phyloP scores from a whole-genome alignment of 805 yeast genomes.

The Cyberlindnera nakhonratchasimensis region DNA sequence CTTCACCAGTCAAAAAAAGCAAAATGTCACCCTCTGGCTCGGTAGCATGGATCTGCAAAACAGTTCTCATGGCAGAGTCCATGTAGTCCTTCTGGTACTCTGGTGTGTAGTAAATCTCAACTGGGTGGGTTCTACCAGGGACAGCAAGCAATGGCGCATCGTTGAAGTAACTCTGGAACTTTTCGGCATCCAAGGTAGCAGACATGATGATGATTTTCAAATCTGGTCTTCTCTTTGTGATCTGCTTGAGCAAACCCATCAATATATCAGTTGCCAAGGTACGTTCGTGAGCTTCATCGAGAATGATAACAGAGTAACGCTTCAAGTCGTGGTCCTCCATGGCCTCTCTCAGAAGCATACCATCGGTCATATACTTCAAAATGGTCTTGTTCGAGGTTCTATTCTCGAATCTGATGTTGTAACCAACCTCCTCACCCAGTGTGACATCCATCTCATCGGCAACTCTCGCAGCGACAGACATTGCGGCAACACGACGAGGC shows the following conservation, averaged over 20 bases:
- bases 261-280: slow-evolving; percentile 94
- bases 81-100: slow-evolving; percentile 93
- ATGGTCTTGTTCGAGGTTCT: slow-evolving; percentile 77
- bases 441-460: slow-evolving; percentile 96
- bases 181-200: slow-evolving; percentile 96
- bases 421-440: slow-evolving; percentile 93
- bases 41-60: slow-evolving; percentile 93
- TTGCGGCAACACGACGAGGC: slow-evolving; percentile 98
- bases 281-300: slow-evolving; percentile 98
- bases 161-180: slow-evolving; percentile 85
- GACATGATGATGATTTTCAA: slow-evolving; percentile 93
- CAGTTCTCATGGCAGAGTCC: slow-evolving; percentile 94
- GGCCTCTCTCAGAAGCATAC: slow-evolving; percentile 95
- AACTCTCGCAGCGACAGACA: slow-evolving; percentile 96
- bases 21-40: slow-evolving; percentile 91
- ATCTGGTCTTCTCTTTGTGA: slow-evolving; percentile 76
- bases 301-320: slow-evolving; percentile 82
- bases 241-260: slow-evolving; percentile 90
- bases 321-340: slow-evolving; percentile 88
- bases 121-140: slow-evolving; percentile 98
- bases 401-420: slow-evolving; percentile 90
- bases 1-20: slow-evolving; percentile 91
- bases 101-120: slow-evolving; percentile 94
- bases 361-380: slow-evolving; percentile 96
- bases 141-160: slow-evolving; percentile 93